A percentile compares a stretch with the other conserved stretches of the same genome.
Conservation (phyloP, 2,329 filamentous ascomycete genomes). For the Penicillium janthinellum region DNA sequence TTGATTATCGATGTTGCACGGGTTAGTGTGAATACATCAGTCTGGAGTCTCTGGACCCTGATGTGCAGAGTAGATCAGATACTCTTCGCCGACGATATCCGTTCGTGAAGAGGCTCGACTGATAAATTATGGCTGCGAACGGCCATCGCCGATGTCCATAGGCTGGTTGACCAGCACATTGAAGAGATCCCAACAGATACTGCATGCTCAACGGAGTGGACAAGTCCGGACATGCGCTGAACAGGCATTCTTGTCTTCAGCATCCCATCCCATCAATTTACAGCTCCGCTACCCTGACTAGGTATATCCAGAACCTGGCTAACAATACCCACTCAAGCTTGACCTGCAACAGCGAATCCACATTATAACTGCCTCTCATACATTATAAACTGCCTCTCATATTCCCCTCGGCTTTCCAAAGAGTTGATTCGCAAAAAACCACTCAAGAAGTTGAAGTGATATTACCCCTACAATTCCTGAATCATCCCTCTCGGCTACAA, state of each 20-base stretch:
- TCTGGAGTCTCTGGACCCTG: slow-evolving; percentile 6
- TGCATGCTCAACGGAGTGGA: background rate
- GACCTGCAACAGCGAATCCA: background rate
- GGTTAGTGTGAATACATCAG: background rate
- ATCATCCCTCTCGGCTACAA: no score
- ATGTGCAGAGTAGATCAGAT: slow-evolving; percentile 6
- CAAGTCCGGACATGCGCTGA: background rate
- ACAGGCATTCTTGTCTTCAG: background rate
- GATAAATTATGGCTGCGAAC: background rate
- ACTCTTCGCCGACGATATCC: slow-evolving; percentile 1
- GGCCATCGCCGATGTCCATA: slow-evolving; percentile 7
- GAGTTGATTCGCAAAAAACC: no score
- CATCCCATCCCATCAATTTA: background rate
- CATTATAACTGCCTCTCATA: no score
- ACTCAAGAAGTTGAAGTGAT: no score
- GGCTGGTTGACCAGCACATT: background rate
- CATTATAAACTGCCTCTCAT: no score
- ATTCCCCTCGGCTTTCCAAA: no score
- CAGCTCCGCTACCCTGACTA: background rate
- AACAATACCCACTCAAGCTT: background rate
- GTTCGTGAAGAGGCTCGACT: background rate
- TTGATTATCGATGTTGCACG: background rate
- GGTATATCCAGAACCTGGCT: background rate
- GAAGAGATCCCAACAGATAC: slow-evolving; percentile 1
- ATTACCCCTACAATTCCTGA: no score